phyloP scores from a whole-genome alignment of 2,329 filamentous ascomycete genomes.

The Paecilomyces sp. region DNA sequence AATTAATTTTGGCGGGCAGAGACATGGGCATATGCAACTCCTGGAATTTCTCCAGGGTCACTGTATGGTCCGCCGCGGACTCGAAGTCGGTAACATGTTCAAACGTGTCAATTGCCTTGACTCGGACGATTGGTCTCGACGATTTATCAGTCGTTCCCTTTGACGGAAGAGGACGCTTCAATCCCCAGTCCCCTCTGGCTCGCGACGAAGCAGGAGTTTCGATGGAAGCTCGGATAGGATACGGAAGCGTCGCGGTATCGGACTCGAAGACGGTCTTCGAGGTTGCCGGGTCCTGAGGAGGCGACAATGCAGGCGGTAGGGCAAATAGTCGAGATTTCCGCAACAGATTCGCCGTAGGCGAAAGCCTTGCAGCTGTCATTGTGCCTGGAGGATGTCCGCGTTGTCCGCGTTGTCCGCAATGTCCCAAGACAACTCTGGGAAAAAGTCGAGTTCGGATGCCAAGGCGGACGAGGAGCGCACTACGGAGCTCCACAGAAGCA shows the following conservation, averaged over 20 bases:
- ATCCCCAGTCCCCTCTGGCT: slow-evolving; percentile 78
- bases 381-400: slow-evolving; percentile 17
- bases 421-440: slow-evolving; percentile 5
- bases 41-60: slow-evolving; percentile 78
- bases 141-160: slow-evolving; percentile 65
- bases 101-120: slow-evolving; percentile 73
- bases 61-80: slow-evolving; percentile 71
- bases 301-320: slow-evolving; percentile 67
- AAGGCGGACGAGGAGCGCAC: slow-evolving; percentile 6
- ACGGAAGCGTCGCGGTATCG: slow-evolving; percentile 63
- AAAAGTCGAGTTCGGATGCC: slow-evolving; percentile 25
- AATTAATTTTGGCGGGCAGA: slow-evolving; percentile 32
- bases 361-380: slow-evolving; percentile 42
- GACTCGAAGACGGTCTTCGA: slow-evolving; percentile 48
- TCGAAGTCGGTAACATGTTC: slow-evolving; percentile 87
- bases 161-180: slow-evolving; percentile 76
- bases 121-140: slow-evolving; percentile 63
- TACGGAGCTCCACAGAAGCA: slow-evolving; percentile 17
- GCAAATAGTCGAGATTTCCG: slow-evolving; percentile 86
- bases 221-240: slow-evolving; percentile 78
- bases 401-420: too few species aligned
- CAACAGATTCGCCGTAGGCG: slow-evolving; percentile 62
- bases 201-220: slow-evolving; percentile 68
- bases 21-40: slow-evolving; percentile 70
- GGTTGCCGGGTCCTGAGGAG: slow-evolving; percentile 47